phyloP scores from a whole-genome alignment of 257 asterid genomes.

The Solanum bukasovii region DNA sequence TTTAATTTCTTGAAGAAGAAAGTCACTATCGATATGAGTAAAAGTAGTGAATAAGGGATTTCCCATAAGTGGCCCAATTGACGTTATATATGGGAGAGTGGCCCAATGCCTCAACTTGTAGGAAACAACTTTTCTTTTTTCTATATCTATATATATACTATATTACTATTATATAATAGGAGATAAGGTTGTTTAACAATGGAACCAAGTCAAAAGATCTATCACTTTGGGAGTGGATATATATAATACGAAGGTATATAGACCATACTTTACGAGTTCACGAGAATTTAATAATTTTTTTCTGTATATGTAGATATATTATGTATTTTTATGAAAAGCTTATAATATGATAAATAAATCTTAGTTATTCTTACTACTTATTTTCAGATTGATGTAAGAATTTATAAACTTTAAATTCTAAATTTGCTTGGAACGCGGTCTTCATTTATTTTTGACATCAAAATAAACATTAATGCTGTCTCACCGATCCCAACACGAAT shows the following conservation, averaged over 20 bases:
- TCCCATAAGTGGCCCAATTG: neutral
- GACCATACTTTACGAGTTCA: neutral
- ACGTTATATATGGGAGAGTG: neutral
- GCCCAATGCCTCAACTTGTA: neutral
- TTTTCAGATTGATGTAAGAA: neutral
- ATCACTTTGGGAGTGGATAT: neutral
- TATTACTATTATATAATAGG: neutral
- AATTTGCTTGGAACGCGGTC: accelerated
- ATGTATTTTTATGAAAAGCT: neutral
- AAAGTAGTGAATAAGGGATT: neutral
- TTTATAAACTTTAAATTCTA: neutral
- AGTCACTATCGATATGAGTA: neutral
- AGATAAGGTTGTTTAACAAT: neutral
- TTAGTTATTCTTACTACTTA: neutral
- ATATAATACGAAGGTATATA: neutral
- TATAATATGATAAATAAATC: neutral
- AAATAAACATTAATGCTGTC: neutral
- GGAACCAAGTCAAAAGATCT: neutral
- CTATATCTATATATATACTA: neutral
- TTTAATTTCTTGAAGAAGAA: neutral
- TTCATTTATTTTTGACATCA: neutral
- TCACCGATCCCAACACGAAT: neutral
- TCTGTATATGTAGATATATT: neutral
- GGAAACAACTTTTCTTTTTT: too few relatives aligned
- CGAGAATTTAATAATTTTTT: neutral